These are phyloP conservation scores for Myxozyma sirexii DNA, from an alignment of 805 yeast species.

Conservation along the genomic window DNA sequence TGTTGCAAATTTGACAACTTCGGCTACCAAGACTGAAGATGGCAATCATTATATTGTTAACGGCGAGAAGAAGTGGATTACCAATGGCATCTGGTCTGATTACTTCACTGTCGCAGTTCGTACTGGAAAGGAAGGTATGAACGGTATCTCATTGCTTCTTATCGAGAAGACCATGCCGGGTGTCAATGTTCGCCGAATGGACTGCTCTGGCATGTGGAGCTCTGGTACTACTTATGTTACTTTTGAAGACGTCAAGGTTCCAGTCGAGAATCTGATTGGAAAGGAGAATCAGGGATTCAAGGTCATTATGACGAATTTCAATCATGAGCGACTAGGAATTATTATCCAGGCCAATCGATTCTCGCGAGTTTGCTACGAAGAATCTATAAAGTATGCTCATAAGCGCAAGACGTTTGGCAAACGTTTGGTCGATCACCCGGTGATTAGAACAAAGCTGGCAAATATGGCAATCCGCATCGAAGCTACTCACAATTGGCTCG, in stretches of 20 bases:
- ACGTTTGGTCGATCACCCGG: slow-evolving; percentile 47
- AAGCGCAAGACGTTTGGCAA: slow-evolving; percentile 49
- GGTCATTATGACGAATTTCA: slow-evolving; percentile 49
- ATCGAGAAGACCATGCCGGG: slow-evolving; percentile 46
- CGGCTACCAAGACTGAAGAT: slow-evolving; percentile 45
- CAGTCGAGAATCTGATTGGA: slow-evolving; percentile 47
- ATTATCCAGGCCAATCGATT: slow-evolving; percentile 47
- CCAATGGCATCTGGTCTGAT: slow-evolving; percentile 49
- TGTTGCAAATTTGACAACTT: slow-evolving; percentile 47
- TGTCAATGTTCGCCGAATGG: slow-evolving; percentile 44
- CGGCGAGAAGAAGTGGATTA: slow-evolving; percentile 52
- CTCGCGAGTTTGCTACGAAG: slow-evolving; percentile 46
- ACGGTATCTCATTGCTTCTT: slow-evolving; percentile 46
- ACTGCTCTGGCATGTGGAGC: slow-evolving; percentile 48
- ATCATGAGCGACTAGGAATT: slow-evolving; percentile 49
- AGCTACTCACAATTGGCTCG: slow-evolving; percentile 47
- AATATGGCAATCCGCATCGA: slow-evolving; percentile 48
- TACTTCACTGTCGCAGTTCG: slow-evolving; percentile 51
- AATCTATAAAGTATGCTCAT: slow-evolving; percentile 46
- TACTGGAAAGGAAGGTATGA: slow-evolving; percentile 48
- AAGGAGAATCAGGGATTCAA: slow-evolving; percentile 48
- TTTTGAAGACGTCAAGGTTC: slow-evolving; percentile 50
- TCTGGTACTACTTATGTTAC: slow-evolving; percentile 48
- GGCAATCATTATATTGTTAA: slow-evolving; percentile 47
- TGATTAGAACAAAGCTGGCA: slow-evolving; percentile 48